Percentiles rank a stretch among this genome's conserved stretches.
These are phyloP conservation scores for Fusarium pseudocircinatum DNA, from an alignment of 2,329 filamentous ascomycete species.

Conservation along the genomic window DNA sequence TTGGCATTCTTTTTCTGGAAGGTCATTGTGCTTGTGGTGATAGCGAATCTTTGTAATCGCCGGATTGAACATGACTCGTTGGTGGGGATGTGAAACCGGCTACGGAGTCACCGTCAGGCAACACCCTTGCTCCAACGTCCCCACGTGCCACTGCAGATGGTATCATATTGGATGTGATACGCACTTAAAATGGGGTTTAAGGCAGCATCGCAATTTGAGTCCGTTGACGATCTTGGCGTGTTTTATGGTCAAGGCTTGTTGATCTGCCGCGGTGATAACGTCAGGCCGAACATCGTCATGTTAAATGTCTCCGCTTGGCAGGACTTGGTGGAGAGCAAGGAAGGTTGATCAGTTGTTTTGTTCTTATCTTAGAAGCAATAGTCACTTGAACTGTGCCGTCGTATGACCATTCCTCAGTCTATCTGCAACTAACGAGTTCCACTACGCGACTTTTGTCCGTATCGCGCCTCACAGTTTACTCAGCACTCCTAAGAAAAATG, in stretches of 20 bases:
- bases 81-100: slow-evolving; percentile 3
- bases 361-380: no score
- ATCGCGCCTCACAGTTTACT: no score
- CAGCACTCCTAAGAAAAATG: neutral
- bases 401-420: no score
- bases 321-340: rapidly evolving
- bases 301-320: neutral
- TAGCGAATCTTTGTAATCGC: neutral
- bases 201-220: neutral
- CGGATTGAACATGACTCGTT: neutral
- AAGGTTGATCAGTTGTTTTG: no score
- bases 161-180: neutral
- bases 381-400: no score
- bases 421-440: no score
- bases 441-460: rapidly evolving
- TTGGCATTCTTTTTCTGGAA: neutral
- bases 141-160: neutral
- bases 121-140: neutral
- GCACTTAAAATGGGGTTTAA: neutral
- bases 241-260: neutral
- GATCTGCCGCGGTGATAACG: neutral
- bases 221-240: neutral
- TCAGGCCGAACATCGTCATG: neutral
- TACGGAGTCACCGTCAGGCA: slow-evolving; percentile 1
- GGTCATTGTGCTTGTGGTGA: neutral